These are phyloP conservation scores for Sclerotinia nivalis DNA, from an alignment of 2,329 filamentous ascomycete species.

Conservation along the genomic window DNA sequence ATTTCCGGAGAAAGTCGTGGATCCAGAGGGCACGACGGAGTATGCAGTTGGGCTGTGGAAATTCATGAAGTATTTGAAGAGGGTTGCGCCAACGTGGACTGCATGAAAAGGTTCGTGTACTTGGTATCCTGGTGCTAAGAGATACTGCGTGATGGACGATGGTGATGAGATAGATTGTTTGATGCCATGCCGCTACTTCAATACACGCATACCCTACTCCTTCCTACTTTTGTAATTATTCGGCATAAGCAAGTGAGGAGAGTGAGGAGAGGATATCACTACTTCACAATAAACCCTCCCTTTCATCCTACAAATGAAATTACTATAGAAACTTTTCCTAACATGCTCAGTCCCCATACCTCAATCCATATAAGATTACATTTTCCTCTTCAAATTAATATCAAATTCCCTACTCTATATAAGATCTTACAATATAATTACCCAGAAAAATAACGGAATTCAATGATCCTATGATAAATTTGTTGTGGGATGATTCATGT, in stretches of 20 bases:
- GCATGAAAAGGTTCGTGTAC: constrained; percentile 3
- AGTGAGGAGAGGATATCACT: background rate
- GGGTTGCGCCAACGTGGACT: constrained; percentile 54
- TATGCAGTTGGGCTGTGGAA: constrained; percentile 64
- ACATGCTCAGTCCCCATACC: background rate
- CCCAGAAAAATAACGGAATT: too few species aligned
- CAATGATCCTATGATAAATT: too few species aligned
- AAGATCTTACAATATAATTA: too few species aligned
- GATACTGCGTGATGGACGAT: background rate
- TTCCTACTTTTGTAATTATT: background rate
- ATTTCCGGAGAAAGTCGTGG: constrained; percentile 60
- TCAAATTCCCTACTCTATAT: background rate
- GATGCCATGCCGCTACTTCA: background rate
- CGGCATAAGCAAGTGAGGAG: background rate
- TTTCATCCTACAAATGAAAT: background rate
- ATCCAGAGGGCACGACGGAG: constrained; percentile 62
- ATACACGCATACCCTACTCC: constrained; percentile 5
- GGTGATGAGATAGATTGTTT: background rate
- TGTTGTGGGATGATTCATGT: too few species aligned
- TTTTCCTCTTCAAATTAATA: background rate
- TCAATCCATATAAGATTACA: background rate
- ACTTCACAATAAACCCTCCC: background rate
- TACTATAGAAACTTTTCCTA: background rate
- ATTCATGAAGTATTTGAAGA: constrained; percentile 63
- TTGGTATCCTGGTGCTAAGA: background rate